Evolutionary conservation across 768 basidiomycete genomes (phyloP).

Genomic region (Russula ochroleuca): DNA sequence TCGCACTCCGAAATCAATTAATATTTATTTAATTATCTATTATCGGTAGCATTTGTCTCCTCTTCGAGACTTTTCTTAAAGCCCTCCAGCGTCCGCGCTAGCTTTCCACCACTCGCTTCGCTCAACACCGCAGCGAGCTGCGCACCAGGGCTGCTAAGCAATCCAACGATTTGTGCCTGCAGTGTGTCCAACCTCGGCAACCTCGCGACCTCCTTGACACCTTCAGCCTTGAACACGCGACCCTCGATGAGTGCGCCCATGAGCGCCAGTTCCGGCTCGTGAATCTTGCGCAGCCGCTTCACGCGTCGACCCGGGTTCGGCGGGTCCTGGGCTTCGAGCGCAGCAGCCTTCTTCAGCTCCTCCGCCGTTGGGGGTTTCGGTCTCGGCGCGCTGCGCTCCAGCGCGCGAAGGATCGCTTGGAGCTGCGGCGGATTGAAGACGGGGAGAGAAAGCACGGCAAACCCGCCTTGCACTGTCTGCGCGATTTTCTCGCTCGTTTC

Average conservation of each 20-base stretch:
- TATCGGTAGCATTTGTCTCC: not conserved
- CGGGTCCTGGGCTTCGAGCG: conserved; percentile 54
- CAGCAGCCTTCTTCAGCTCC: conserved; percentile 46
- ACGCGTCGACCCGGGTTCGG: conserved; percentile 65
- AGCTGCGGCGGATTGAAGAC: conserved; percentile 70
- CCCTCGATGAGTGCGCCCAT: conserved; percentile 81
- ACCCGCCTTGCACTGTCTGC: conserved; percentile 51
- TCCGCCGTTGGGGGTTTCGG: conserved; percentile 51
- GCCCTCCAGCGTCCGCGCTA: conserved; percentile 72
- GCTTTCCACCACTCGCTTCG: conserved; percentile 61
- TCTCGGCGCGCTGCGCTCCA: conserved; percentile 62
- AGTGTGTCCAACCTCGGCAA: conserved; percentile 76
- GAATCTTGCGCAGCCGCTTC: conserved; percentile 51
- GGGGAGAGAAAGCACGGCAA: conserved; percentile 63
- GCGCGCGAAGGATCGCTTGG: conserved; percentile 56
- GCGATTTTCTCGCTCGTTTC: conserved; percentile 50
- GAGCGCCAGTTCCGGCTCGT: conserved; percentile 63
- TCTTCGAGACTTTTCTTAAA: conserved; percentile 65
- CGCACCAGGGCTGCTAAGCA: conserved; percentile 69
- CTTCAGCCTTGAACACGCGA: conserved; percentile 55
- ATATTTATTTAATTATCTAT: conserved; percentile 9
- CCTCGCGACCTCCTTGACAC: conserved; percentile 59
- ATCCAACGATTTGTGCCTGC: conserved; percentile 77
- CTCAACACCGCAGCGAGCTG: conserved; percentile 69
- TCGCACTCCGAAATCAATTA: conserved; percentile 16